Evolutionary conservation across 495 filamentous ascomycete genomes (phyloP).

Genomic region (Penicillium turbatum): DNA sequence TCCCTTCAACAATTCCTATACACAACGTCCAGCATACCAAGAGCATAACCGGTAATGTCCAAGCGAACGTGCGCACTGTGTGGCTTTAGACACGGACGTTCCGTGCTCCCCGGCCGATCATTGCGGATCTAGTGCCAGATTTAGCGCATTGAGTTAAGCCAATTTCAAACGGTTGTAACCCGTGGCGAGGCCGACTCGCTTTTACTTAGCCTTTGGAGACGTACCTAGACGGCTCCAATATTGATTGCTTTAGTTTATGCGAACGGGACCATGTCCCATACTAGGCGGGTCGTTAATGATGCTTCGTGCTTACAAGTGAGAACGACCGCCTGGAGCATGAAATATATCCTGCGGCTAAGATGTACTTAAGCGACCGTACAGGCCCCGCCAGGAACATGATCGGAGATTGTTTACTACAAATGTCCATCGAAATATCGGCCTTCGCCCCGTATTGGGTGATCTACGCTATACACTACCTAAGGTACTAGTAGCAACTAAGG

Average conservation of each 20-base stretch:
- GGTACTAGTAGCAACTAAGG: too few relatives aligned
- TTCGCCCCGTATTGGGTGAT: background rate
- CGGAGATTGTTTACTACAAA: background rate
- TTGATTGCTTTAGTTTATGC: background rate
- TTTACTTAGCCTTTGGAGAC: background rate
- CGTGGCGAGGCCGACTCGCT: background rate
- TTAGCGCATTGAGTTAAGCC: background rate
- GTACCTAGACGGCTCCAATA: background rate
- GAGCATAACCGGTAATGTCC: too few relatives aligned
- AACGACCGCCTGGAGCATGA: background rate
- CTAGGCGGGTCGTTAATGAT: background rate
- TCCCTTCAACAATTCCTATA: background rate
- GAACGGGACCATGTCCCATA: background rate
- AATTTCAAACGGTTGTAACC: background rate
- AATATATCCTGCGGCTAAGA: background rate
- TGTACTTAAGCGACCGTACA: background rate
- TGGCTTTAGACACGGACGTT: conserved; percentile 1
- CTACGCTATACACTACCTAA: background rate
- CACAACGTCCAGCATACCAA: background rate
- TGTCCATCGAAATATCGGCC: background rate
- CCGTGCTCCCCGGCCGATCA: conserved; percentile 7
- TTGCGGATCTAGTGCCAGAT: background rate
- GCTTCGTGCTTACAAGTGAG: background rate
- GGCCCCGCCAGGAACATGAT: background rate
- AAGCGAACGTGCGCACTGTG: background rate